These are phyloP conservation scores for Trypanosoma cruzi DNA, from an alignment of 208 protist genomes.

Conservation along the genomic window DNA sequence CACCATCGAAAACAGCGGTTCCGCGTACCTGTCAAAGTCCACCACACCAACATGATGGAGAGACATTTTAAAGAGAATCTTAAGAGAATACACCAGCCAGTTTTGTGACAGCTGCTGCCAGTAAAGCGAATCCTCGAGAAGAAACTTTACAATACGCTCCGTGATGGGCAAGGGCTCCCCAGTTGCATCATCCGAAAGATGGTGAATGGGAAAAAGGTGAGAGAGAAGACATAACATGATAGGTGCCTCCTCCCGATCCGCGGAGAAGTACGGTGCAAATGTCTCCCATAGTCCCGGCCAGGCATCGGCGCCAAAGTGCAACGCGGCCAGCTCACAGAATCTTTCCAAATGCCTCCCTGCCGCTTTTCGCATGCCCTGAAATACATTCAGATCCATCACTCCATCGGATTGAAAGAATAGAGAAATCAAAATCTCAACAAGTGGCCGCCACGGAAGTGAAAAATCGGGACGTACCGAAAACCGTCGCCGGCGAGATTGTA, in stretches of 20 bases:
- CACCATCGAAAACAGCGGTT: conserved; percentile 68
- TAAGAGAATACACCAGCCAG: conserved; percentile 38
- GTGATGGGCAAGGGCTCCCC: conserved; percentile 23
- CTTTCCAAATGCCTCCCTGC: conserved; percentile 12
- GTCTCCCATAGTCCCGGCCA: conserved; percentile 54
- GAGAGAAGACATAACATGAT: conserved; percentile 34
- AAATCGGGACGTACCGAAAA: conserved; percentile 23
- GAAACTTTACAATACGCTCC: conserved; percentile 47
- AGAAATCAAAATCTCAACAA: conserved; percentile 44
- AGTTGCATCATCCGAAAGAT: conserved; percentile 11
- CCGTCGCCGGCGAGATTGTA: conserved; percentile 7
- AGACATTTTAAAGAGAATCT: conserved; percentile 40
- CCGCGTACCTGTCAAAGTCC: conserved; percentile 62
- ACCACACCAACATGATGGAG: conserved; percentile 41
- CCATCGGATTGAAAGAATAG: conserved; percentile 19
- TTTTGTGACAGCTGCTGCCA: conserved; percentile 37
- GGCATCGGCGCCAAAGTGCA: conserved; percentile 46
- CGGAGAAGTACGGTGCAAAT: conserved; percentile 39
- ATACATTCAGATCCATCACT: conserved; percentile 21
- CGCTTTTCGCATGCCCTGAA: conserved; percentile 21
- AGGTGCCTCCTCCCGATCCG: conserved; percentile 19
- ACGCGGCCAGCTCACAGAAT: conserved; percentile 37
- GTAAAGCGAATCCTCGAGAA: conserved; percentile 42
- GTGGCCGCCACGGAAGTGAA: conserved; percentile 65
- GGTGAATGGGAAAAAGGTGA: conserved; percentile 35